A percentile compares a stretch with the other conserved stretches of the same genome.
Evolutionary conservation across 1,139 yeast species (phyloP).

Genomic region (Sugiyamaella xylanicola): DNA sequence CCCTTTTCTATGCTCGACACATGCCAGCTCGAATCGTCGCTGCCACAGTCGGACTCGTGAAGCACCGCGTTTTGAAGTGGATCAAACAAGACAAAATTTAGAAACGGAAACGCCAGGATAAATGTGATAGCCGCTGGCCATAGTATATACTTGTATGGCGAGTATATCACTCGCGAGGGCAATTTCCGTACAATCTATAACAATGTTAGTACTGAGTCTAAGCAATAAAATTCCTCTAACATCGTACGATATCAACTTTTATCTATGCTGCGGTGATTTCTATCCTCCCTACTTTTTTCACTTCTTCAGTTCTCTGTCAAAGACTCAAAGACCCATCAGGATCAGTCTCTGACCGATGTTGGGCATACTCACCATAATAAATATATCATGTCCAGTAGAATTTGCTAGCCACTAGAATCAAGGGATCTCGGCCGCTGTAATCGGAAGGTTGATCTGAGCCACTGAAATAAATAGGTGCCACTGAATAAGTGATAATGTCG

Average conservation of each 20-base stretch:
- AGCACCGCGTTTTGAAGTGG: constrained; percentile 21
- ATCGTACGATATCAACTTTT: no score
- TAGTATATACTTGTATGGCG: constrained; percentile 51
- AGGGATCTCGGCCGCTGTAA: no score
- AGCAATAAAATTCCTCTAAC: neutral
- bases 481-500: no score
- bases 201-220: constrained; percentile 11
- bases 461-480: no score
- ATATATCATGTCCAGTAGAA: neutral
- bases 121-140: constrained; percentile 55
- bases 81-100: constrained; percentile 42
- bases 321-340: no score
- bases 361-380: neutral
- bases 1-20: neutral
- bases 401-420: neutral
- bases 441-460: no score
- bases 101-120: constrained; percentile 55
- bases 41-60: constrained; percentile 1
- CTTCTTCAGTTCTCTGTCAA: no score
- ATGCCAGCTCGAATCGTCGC: neutral
- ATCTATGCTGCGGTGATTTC: no score
- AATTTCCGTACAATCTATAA: constrained; percentile 28
- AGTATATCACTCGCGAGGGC: constrained; percentile 41
- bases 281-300: no score
- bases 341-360: no score